Base-by-base conservation (phyloP, 306 rosid genomes). In the Quillaja saponaria region DNA sequence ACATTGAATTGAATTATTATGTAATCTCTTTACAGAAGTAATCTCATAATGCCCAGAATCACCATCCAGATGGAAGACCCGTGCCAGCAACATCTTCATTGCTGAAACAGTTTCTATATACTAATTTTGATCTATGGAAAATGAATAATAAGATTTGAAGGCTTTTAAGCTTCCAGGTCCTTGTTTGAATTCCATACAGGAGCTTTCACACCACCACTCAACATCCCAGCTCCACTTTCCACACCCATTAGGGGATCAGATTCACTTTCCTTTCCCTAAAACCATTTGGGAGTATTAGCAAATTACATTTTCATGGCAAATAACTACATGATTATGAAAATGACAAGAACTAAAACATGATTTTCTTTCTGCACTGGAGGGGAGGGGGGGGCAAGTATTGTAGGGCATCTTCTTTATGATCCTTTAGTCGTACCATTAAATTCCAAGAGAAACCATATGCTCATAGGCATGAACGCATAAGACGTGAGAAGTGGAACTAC, bases 211-310 rank as follows among this genome's bases (percentile, higher is more conserved):
- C 66, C 72, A 54, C 83, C 89, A 67, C 65, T 83, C 47, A 81
- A 71, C 13, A 77, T 39, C 37, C 72, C 67, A 39, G 50, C 48
- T 68, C 87, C 91, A 61, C 54, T 78, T 73, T 87, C 97, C 53
- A 68, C 82, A 19, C 49, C 58, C 19, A 91, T 57, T 28, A 88
- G 81, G 48, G 95, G 83, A 78, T 88, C 96, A 13, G 75, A 62
- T 64, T 91, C 97, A 40, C 68, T 78, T 58, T 87, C 97, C 62
- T 78, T 87, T 9, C 60, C 82, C 97, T 91, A 61, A 0, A 74
- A 74, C 49, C 42, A 52, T 11, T 44, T 12, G 14, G 45, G 53
- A n/a, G 31, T 25, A 25, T 2, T 4, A 25, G 31, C 31, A 25
- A 25, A 25, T 25, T 25, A 25, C 31, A 25, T 25, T 25, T 25